These are phyloP conservation scores for Alternaria sp. DNA, from an alignment of 2,329 filamentous ascomycete species.

Conservation along the genomic window DNA sequence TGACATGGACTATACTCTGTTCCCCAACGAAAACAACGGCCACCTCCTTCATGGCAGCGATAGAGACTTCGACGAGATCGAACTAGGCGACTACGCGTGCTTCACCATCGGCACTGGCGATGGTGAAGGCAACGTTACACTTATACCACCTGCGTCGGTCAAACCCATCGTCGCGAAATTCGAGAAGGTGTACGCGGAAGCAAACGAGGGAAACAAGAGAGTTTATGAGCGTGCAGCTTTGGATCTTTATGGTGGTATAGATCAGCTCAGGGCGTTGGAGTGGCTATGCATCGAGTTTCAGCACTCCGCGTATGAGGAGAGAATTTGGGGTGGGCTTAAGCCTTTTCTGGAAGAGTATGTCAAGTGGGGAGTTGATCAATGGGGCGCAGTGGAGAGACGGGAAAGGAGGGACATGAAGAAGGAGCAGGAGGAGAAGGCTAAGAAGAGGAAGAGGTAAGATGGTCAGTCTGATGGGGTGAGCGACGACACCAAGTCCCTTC, in stretches of 20 bases:
- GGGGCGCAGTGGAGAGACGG: not conserved
- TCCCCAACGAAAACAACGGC: not conserved
- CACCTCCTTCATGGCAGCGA: too few relatives aligned
- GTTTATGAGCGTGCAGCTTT: conserved; percentile 4
- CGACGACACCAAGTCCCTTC: not conserved
- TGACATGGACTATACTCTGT: not conserved
- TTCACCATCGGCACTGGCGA: conserved; percentile 3
- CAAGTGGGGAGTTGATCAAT: too few relatives aligned
- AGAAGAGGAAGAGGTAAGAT: not conserved
- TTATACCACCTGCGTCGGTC: conserved; percentile 1
- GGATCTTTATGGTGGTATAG: conserved; percentile 9
- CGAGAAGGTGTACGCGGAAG: conserved; percentile 4
- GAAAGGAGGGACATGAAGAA: not conserved
- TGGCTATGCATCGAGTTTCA: conserved; percentile 9
- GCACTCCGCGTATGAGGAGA: conserved; percentile 1
- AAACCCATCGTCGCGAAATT: not conserved
- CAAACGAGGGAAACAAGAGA: not conserved
- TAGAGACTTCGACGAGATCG: too few relatives aligned
- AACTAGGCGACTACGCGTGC: too few relatives aligned
- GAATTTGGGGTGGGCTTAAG: conserved; percentile 6
- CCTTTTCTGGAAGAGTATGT: not conserved
- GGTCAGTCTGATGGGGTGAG: not conserved
- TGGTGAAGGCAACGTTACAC: not conserved
- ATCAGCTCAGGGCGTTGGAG: conserved; percentile 2
- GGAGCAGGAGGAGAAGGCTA: not conserved